Conservation (phyloP, 192 early-diverging fungal species). For the Pilaira anomala region DNA sequence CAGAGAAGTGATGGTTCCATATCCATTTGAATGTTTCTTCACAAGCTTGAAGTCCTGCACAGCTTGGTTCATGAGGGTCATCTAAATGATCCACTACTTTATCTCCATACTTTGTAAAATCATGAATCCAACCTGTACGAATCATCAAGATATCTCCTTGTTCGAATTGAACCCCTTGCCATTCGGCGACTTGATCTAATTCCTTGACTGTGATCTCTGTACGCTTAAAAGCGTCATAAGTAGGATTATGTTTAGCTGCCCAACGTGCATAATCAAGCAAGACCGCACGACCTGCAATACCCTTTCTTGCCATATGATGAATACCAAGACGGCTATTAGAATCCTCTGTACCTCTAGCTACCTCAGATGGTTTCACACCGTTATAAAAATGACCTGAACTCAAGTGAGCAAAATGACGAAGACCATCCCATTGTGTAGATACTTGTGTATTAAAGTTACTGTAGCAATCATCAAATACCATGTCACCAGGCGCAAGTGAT, state of each 20-base stretch:
- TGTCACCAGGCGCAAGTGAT: neutral
- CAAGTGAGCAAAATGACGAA: constrained; percentile 23
- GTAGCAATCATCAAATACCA: constrained; percentile 29
- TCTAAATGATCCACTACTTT: neutral
- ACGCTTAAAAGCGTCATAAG: constrained; percentile 23
- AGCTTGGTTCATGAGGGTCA: neutral
- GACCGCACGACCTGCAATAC: constrained; percentile 33
- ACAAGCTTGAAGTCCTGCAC: constrained; percentile 29
- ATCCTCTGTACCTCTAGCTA: neutral
- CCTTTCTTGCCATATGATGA: constrained; percentile 31
- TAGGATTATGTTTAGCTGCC: constrained; percentile 15
- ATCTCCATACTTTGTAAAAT: constrained; percentile 3
- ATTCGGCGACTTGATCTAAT: constrained; percentile 20
- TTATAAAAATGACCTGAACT: constrained; percentile 26
- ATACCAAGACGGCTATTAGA: constrained; percentile 26
- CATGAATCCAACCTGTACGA: constrained; percentile 28
- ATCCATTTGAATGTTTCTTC: constrained; percentile 30
- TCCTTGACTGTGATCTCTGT: constrained; percentile 26
- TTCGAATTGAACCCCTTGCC: constrained; percentile 23
- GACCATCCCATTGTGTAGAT: constrained; percentile 37
- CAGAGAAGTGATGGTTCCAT: constrained; percentile 34
- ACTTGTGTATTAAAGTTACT: constrained; percentile 34
- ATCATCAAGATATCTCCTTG: constrained; percentile 32
- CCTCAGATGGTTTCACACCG: constrained; percentile 1
- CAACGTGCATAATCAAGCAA: constrained; percentile 30